phyloP scores from a whole-genome alignment of 176 grass and related monocot species.

The Pharus latifolius region DNA sequence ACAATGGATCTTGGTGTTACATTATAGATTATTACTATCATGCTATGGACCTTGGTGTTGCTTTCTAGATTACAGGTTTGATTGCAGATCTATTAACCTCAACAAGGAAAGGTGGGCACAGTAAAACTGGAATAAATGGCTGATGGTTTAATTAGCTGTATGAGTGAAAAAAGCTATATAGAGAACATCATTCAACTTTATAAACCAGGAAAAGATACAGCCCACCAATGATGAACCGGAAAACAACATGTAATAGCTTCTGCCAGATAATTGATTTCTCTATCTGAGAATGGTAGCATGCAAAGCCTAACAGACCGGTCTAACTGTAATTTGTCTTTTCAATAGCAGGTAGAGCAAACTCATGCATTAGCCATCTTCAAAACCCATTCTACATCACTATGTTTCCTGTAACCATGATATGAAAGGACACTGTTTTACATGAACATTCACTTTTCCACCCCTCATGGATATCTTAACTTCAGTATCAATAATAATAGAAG shows the following conservation, averaged over 20 bases:
- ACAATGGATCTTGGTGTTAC: neutral
- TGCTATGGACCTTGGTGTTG: too few relatives aligned
- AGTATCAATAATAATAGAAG: neutral
- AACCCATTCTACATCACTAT: neutral
- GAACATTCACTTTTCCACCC: neutral
- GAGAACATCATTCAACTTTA: neutral
- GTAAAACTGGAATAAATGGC: neutral
- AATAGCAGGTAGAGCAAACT: neutral
- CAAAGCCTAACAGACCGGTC: neutral
- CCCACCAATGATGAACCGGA: neutral
- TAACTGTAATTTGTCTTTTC: neutral
- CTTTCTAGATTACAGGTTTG: neutral
- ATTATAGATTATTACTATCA: too few relatives aligned
- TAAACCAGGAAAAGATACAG: neutral
- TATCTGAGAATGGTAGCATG: neutral
- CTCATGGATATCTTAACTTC: neutral
- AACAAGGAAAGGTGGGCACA: neutral
- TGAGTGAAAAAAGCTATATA: neutral
- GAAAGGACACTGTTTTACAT: neutral
- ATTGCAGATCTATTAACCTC: neutral
- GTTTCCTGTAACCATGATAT: neutral
- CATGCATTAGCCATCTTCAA: too few relatives aligned
- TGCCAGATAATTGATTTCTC: neutral
- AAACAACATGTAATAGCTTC: neutral
- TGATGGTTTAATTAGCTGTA: neutral